Evolutionary conservation across 1,284 basidiomycete species (phyloP).

Genomic region (Heliocybe sulcata): DNA sequence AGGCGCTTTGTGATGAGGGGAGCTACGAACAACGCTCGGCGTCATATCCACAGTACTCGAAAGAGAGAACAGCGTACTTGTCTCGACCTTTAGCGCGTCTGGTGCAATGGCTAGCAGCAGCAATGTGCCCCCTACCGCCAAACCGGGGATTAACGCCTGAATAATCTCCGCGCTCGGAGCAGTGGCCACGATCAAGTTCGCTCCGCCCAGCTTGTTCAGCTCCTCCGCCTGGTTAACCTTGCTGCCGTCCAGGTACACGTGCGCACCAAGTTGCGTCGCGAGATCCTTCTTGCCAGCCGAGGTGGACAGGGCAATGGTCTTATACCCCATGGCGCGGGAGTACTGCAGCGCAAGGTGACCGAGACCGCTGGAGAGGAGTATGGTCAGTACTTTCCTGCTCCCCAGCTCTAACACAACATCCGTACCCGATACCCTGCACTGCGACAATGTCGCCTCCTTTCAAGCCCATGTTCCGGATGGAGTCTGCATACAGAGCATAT

Average conservation of each 20-base stretch:
- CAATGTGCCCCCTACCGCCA: slow-evolving; percentile 20
- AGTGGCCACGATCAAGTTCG: slow-evolving; percentile 23
- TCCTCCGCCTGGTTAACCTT: slow-evolving; percentile 16
- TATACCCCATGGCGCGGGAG: slow-evolving; percentile 19
- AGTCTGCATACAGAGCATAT: slow-evolving; percentile 10
- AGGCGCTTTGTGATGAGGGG: slow-evolving; percentile 15
- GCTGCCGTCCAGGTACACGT: slow-evolving; percentile 13
- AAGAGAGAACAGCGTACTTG: not conserved
- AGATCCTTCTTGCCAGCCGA: slow-evolving; percentile 12
- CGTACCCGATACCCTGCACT: slow-evolving; percentile 14
- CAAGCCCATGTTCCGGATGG: slow-evolving; percentile 15
- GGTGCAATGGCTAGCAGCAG: not conserved
- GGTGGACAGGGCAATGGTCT: slow-evolving; percentile 12
- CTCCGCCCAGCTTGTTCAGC: slow-evolving; percentile 28
- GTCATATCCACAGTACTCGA: not conserved
- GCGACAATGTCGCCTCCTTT: slow-evolving; percentile 10
- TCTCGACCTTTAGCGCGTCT: not conserved
- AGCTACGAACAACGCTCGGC: slow-evolving; percentile 6
- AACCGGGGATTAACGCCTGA: slow-evolving; percentile 20
- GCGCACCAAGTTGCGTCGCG: slow-evolving; percentile 13
- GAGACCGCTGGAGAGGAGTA: slow-evolving; percentile 19
- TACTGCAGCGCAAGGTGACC: slow-evolving; percentile 26
- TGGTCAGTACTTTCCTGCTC: too few species aligned
- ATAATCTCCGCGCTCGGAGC: slow-evolving; percentile 24
- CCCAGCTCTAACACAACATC: too few species aligned